Evolutionary conservation across 306 rosid genomes (phyloP).

Genomic region (Aeschynomene evenia): DNA sequence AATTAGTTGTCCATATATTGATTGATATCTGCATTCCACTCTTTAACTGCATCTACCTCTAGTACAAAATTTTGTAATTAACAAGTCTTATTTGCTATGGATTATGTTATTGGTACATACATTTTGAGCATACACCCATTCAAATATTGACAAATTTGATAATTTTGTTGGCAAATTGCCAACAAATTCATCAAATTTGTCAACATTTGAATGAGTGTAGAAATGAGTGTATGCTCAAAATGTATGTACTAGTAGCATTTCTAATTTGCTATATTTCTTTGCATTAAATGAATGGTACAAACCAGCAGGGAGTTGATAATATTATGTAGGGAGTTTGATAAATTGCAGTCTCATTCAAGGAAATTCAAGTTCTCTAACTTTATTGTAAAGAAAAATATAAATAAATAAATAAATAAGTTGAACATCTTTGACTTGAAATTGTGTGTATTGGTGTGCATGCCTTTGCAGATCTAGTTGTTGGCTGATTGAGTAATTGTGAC

Average conservation of each 20-base stretch:
- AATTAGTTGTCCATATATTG: too few species aligned
- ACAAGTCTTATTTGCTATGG: not conserved
- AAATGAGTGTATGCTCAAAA: too few species aligned
- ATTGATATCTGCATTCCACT: conserved; percentile 21
- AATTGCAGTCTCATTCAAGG: conserved; percentile 18
- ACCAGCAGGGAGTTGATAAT: not conserved
- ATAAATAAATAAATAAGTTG: not conserved
- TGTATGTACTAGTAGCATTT: too few species aligned
- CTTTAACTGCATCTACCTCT: not conserved
- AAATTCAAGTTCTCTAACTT: conserved; percentile 7
- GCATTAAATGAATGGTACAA: conserved; percentile 4
- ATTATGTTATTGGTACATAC: too few species aligned
- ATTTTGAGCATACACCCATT: too few species aligned
- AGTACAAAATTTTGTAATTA: not conserved
- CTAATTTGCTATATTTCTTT: not conserved
- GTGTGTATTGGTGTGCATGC: not conserved
- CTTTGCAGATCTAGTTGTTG: not conserved
- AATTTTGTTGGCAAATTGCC: too few species aligned
- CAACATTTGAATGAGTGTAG: too few species aligned
- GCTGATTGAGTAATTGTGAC: conserved; percentile 21
- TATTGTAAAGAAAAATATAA: conserved; percentile 11
- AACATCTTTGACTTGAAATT: not conserved
- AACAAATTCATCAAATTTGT: too few species aligned
- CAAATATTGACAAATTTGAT: too few species aligned
- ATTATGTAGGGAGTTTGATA: not conserved